These are phyloP conservation scores for Pyrenula massariospora DNA, from an alignment of 495 filamentous ascomycete species.

Conservation along the genomic window DNA sequence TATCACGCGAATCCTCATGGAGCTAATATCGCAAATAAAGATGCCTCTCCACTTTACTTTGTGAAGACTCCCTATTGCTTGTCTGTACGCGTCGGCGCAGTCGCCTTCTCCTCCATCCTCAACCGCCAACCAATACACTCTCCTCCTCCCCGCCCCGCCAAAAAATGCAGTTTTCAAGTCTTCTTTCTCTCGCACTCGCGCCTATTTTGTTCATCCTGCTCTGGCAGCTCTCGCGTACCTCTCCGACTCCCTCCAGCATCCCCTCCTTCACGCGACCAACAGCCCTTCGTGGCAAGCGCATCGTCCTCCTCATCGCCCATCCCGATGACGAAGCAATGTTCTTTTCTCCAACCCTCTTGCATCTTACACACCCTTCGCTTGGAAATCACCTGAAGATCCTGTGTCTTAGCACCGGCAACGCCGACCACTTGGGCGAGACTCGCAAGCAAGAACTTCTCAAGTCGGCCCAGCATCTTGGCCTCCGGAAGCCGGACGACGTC, in stretches of 20 bases:
- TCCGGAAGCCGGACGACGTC: constrained; percentile 62
- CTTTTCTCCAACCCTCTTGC: constrained; percentile 79
- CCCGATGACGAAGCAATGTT: constrained; percentile 99
- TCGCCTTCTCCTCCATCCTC: no score
- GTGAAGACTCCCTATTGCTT: no score
- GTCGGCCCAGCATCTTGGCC: constrained; percentile 61
- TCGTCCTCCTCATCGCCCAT: constrained; percentile 87
- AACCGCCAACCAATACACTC: no score
- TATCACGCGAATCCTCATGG: no score
- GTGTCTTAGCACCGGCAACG: constrained; percentile 79
- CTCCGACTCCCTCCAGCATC: constrained; percentile 47
- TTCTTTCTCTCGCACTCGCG: constrained; percentile 2
- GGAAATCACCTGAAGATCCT: constrained; percentile 90
- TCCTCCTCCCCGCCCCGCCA: no score
- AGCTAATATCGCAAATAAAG: no score
- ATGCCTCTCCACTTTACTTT: no score
- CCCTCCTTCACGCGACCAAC: constrained; percentile 43
- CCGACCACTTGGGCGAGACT: constrained; percentile 72
- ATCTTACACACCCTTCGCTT: constrained; percentile 58
- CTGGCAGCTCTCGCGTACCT: constrained; percentile 40
- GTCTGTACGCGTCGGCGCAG: no score
- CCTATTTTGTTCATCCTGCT: constrained; percentile 22
- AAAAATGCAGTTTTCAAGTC: not conserved
- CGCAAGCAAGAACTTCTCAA: constrained; percentile 74
- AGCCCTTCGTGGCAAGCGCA: constrained; percentile 61